A percentile compares a stretch with the other conserved stretches of the same genome.
phyloP scores from a whole-genome alignment of 129 eudicot species.

The Flaveria bidentis region DNA sequence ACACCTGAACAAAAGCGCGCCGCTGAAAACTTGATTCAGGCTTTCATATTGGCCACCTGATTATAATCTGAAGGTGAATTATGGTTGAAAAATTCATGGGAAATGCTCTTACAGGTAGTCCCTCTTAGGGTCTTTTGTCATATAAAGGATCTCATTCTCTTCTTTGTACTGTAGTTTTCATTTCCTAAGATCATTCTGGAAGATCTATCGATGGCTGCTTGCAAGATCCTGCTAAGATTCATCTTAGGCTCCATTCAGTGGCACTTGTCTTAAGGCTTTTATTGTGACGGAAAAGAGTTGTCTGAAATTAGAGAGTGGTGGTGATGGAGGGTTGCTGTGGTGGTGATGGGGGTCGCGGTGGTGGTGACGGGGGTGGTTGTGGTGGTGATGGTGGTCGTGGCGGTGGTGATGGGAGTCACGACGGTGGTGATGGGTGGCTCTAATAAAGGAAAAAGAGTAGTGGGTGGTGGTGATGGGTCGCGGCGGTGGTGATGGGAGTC shows the following conservation, averaged over 20 bases:
- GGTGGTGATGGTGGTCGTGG: no score
- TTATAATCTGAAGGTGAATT: conserved; percentile 38
- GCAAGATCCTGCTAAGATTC: conserved; percentile 28
- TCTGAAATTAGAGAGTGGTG: no score
- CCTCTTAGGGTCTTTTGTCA: conserved; percentile 39
- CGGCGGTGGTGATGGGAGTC: no score
- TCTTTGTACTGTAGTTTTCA: conserved; percentile 37
- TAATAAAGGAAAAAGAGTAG: no score
- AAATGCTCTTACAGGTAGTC: conserved; percentile 25
- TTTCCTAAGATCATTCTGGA: conserved; percentile 38
- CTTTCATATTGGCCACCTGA: conserved; percentile 83
- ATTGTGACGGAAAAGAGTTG: no score
- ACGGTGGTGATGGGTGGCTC: no score
- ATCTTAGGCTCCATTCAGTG: conserved; percentile 48
- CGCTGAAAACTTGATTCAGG: no score
- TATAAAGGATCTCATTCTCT: conserved; percentile 32
- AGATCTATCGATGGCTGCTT: conserved; percentile 25
- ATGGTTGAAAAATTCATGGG: conserved; percentile 31
- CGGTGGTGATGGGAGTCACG: no score
- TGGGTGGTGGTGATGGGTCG: no score
- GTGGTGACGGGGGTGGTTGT: no score
- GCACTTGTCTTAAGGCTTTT: conserved; percentile 30
- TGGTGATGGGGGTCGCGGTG: no score
- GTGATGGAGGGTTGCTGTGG: no score
- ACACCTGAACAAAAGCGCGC: conserved; percentile 86